Conservation (phyloP, 2,329 filamentous ascomycete species). For the Xylariaceae sp. region DNA sequence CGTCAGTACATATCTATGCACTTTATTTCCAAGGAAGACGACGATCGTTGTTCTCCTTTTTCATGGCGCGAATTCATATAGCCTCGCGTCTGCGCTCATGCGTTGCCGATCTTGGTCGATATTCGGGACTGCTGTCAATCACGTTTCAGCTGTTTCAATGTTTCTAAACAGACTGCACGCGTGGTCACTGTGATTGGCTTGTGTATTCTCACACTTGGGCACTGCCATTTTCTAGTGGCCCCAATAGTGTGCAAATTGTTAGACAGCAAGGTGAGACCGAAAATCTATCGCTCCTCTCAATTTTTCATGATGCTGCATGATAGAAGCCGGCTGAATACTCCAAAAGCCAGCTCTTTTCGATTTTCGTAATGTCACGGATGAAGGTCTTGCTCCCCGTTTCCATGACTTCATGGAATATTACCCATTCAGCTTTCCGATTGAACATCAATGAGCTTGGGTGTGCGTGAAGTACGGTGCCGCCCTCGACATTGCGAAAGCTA, state of each 20-base stretch:
- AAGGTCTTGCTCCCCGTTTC: constrained; percentile 85
- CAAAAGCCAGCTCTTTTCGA: constrained; percentile 87
- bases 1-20: too few species aligned
- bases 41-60: too few species aligned
- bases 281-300: too few species aligned
- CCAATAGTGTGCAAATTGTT: too few species aligned
- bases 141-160: not conserved
- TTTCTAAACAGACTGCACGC: not conserved
- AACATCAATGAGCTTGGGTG: constrained; percentile 95
- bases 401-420: constrained; percentile 90
- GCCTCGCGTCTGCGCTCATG: too few species aligned
- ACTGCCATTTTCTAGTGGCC: too few species aligned
- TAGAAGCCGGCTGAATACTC: constrained; percentile 88
- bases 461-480: constrained; percentile 72
- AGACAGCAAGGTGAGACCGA: too few species aligned
- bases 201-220: too few species aligned
- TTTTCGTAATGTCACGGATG: constrained; percentile 87
- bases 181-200: not conserved
- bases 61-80: too few species aligned
- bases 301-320: constrained; percentile 37
- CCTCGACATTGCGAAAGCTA: constrained; percentile 80
- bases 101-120: constrained; percentile 1
- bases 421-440: constrained; percentile 94
- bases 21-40: too few species aligned
- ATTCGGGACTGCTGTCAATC: not conserved